These are phyloP conservation scores for Thelonectria olida DNA, from an alignment of 2,329 filamentous ascomycete species.

Conservation along the genomic window DNA sequence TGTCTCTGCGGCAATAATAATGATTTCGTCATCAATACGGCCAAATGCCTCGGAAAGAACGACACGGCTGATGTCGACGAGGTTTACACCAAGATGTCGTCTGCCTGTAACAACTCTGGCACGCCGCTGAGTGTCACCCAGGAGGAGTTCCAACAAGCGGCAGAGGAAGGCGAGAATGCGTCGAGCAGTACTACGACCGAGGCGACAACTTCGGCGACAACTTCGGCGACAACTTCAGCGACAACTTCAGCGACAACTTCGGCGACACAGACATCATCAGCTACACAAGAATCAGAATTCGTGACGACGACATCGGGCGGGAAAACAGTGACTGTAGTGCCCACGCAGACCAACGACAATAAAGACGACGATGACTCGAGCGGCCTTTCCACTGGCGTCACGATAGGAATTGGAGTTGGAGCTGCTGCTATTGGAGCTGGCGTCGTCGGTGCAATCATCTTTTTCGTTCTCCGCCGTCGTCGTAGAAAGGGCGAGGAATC, in stretches of 20 bases:
- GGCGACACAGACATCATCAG: slow-evolving; percentile 1
- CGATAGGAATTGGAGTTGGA: slow-evolving; percentile 53
- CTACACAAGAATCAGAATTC: background rate
- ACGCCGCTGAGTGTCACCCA: slow-evolving; percentile 55
- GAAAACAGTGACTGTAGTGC: slow-evolving; percentile 19
- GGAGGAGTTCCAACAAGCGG: slow-evolving; percentile 50
- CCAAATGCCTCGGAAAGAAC: slow-evolving; percentile 53
- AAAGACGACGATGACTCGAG: slow-evolving; percentile 9
- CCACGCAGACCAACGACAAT: slow-evolving; percentile 22
- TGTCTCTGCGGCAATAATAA: slow-evolving; percentile 61
- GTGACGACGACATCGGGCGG: slow-evolving; percentile 25
- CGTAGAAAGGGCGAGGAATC: slow-evolving; percentile 40
- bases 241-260: slow-evolving; percentile 7
- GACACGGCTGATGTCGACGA: slow-evolving; percentile 47
- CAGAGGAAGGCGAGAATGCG: slow-evolving; percentile 6
- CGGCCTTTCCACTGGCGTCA: slow-evolving; percentile 47
- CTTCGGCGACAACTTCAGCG: no score
- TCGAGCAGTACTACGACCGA: slow-evolving; percentile 11
- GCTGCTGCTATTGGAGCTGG: slow-evolving; percentile 43
- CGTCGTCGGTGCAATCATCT: slow-evolving; percentile 33
- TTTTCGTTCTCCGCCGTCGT: slow-evolving; percentile 42
- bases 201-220: slow-evolving; percentile 4
- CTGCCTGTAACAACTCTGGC: slow-evolving; percentile 54
- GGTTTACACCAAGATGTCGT: slow-evolving; percentile 55
- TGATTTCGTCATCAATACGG: slow-evolving; percentile 58